These are phyloP conservation scores for Fusarium sp. DNA, from an alignment of 2,329 filamentous ascomycete genomes.

Conservation along the genomic window DNA sequence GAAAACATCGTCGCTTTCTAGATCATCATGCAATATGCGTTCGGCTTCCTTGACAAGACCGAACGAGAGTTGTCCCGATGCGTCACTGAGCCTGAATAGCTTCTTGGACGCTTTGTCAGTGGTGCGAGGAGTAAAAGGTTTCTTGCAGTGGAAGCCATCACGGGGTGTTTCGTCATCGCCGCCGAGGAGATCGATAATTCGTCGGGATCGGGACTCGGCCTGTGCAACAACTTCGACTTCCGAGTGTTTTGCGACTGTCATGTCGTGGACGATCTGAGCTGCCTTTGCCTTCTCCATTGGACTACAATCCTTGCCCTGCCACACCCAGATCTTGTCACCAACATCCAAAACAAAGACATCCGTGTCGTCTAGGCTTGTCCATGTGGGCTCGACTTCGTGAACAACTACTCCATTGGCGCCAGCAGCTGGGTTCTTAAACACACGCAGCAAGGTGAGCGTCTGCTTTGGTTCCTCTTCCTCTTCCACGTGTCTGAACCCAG, in stretches of 20 bases:
- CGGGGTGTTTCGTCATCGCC: slow-evolving; percentile 55
- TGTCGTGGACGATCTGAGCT: slow-evolving; percentile 72
- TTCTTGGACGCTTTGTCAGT: slow-evolving; percentile 48
- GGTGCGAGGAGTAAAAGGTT: slow-evolving; percentile 51
- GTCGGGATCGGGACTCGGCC: slow-evolving; percentile 63
- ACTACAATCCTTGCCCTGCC: slow-evolving; percentile 73
- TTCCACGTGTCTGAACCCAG: slow-evolving; percentile 73
- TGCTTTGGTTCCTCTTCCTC: slow-evolving; percentile 54
- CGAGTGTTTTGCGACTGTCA: slow-evolving; percentile 70
- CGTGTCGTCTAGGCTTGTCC: slow-evolving; percentile 70
- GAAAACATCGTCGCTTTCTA: slow-evolving; percentile 71
- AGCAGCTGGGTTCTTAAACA: slow-evolving; percentile 68
- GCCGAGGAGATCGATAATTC: slow-evolving; percentile 67
- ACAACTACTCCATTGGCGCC: slow-evolving; percentile 64
- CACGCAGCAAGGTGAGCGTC: slow-evolving; percentile 64
- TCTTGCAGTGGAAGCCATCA: slow-evolving; percentile 53
- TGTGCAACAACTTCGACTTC: slow-evolving; percentile 74
- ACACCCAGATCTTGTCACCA: slow-evolving; percentile 73
- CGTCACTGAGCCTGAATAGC: slow-evolving; percentile 72
- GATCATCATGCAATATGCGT: slow-evolving; percentile 56
- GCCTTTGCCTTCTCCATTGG: slow-evolving; percentile 77
- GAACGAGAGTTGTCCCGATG: slow-evolving; percentile 66
- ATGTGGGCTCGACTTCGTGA: slow-evolving; percentile 70
- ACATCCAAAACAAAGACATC: slow-evolving; percentile 75
- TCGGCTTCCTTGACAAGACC: slow-evolving; percentile 66